A percentile compares a stretch with the other conserved stretches of the same genome.
These are phyloP conservation scores for Daldinia childiae DNA, from an alignment of 495 filamentous ascomycete genomes.

Conservation along the genomic window DNA sequence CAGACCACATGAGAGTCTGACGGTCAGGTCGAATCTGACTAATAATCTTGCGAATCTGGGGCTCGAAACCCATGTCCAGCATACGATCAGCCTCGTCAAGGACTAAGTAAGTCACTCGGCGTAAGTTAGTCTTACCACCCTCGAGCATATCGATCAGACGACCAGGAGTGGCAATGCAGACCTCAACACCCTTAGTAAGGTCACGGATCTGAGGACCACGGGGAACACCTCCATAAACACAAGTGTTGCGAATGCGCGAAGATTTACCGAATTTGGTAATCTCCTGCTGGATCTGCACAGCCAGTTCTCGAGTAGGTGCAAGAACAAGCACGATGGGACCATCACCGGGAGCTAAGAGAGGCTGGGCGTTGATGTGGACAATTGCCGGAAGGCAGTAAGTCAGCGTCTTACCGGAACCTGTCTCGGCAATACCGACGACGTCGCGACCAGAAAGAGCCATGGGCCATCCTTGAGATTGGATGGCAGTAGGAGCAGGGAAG, in stretches of 20 bases:
- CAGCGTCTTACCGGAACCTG: conserved; percentile 97
- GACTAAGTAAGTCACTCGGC: conserved; percentile 94
- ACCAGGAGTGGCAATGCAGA: conserved; percentile 95
- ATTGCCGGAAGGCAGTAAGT: conserved; percentile 99
- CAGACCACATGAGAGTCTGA: conserved; percentile 99
- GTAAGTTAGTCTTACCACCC: conserved; percentile 95
- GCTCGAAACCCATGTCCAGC: conserved; percentile 93
- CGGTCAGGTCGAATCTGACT: conserved; percentile 97
- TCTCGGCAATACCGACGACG: conserved; percentile 99
- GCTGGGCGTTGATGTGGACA: conserved; percentile 99
- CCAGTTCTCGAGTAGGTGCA: conserved; percentile 95
- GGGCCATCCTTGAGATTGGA: conserved; percentile 98
- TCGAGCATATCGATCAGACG: conserved; percentile 99
- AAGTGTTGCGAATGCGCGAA: conserved; percentile 97
- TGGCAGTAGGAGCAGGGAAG: conserved; percentile 89
- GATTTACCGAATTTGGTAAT: conserved; percentile 97
- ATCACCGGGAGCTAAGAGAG: conserved; percentile 94
- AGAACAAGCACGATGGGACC: conserved; percentile 96
- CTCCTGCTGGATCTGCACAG: conserved; percentile 96
- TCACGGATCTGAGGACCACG: conserved; percentile 97
- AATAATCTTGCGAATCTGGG: conserved; percentile 93
- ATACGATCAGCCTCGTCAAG: conserved; percentile 91
- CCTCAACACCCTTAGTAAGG: conserved; percentile 85
- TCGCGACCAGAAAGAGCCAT: conserved; percentile 99
- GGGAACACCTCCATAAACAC: conserved; percentile 98